A percentile compares a stretch with the other conserved stretches of the same genome.
phyloP scores from a whole-genome alignment of 2,329 filamentous ascomycete species.

The Paecilomyces sp. region DNA sequence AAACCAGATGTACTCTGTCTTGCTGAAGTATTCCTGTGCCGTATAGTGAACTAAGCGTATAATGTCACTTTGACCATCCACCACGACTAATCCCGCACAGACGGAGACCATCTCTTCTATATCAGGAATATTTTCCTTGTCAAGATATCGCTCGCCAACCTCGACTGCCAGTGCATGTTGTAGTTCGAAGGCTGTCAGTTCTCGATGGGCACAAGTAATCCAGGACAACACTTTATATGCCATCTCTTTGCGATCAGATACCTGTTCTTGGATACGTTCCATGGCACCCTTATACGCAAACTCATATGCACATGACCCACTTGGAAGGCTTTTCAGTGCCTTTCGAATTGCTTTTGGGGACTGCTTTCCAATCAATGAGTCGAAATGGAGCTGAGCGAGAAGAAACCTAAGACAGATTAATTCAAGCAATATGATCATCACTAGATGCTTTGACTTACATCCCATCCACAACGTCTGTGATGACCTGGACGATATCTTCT shows the following conservation, averaged over 20 bases:
- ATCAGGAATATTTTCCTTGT: conserved; percentile 17
- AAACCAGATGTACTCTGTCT: no score
- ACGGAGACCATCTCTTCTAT: conserved; percentile 8
- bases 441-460: conserved; percentile 9
- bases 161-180: conserved; percentile 13
- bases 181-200: conserved; percentile 5
- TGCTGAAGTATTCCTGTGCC: conserved; percentile 38
- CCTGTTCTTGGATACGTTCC: conserved; percentile 3
- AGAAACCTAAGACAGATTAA: conserved; percentile 5
- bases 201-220: conserved; percentile 4
- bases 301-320: conserved; percentile 14
- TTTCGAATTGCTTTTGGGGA: conserved; percentile 19
- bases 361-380: conserved; percentile 4
- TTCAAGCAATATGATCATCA: background rate
- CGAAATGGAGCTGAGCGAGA: conserved; percentile 5
- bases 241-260: background rate
- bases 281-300: background rate
- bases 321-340: conserved; percentile 21
- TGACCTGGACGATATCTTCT: conserved; percentile 6
- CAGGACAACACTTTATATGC: conserved; percentile 4
- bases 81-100: conserved; percentile 15
- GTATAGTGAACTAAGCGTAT: conserved; percentile 38
- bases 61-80: conserved; percentile 12
- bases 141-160: conserved; percentile 11
- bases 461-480: conserved; percentile 8